Evolutionary conservation across 768 basidiomycete species (phyloP).

Genomic region (Boletus subcaerulescens): DNA sequence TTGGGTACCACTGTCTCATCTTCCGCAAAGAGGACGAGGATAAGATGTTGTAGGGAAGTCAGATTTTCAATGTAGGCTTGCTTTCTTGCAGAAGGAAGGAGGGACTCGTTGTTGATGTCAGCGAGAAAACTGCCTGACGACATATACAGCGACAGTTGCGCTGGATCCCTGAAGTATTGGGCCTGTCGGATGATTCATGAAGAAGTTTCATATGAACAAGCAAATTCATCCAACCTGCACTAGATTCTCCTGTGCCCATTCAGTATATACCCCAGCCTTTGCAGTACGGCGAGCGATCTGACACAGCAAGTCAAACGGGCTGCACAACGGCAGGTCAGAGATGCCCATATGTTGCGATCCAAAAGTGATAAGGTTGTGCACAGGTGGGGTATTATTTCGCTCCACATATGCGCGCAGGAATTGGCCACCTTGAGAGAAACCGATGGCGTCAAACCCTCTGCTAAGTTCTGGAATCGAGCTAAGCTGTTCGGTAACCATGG

Average conservation of each 20-base stretch:
- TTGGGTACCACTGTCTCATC: slow-evolving; percentile 82
- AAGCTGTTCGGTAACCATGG: slow-evolving; percentile 62
- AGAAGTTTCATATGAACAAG: not conserved
- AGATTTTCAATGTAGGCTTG: slow-evolving; percentile 59
- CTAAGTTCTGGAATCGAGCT: slow-evolving; percentile 59
- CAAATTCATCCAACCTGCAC: slow-evolving; percentile 51
- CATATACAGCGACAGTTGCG: slow-evolving; percentile 56
- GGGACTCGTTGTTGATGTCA: slow-evolving; percentile 72
- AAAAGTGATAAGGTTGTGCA: slow-evolving; percentile 83
- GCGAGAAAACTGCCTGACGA: slow-evolving; percentile 63
- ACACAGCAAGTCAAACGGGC: slow-evolving; percentile 65
- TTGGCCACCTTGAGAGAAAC: slow-evolving; percentile 88
- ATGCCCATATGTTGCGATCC: slow-evolving; percentile 88
- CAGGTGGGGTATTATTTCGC: slow-evolving; percentile 65
- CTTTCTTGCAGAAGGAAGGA: slow-evolving; percentile 48
- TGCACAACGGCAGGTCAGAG: slow-evolving; percentile 68
- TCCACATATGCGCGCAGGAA: slow-evolving; percentile 86
- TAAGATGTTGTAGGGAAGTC: slow-evolving; percentile 57
- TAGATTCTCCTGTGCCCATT: slow-evolving; percentile 75
- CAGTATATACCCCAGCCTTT: slow-evolving; percentile 61
- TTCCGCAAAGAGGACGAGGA: slow-evolving; percentile 69
- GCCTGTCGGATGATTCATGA: slow-evolving; percentile 45
- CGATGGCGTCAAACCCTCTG: slow-evolving; percentile 80
- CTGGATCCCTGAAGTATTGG: slow-evolving; percentile 82
- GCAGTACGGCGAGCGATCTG: slow-evolving; percentile 60